phyloP scores from a whole-genome alignment of 2,329 filamentous ascomycete genomes.

The Diaporthe aspalathi region DNA sequence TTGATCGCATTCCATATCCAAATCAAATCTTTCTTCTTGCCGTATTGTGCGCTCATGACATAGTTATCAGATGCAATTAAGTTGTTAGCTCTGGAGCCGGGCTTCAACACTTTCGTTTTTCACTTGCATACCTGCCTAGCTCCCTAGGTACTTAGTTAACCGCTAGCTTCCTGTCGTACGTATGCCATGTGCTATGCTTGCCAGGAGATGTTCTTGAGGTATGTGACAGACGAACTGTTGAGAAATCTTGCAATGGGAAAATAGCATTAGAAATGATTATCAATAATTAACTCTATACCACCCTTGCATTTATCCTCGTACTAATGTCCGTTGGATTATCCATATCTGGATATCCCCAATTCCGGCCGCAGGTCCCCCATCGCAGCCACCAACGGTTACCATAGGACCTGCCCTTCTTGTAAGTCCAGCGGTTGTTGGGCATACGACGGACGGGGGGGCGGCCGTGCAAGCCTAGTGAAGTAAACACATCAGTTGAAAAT shows the following conservation, averaged over 20 bases:
- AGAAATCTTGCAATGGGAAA: too few species aligned
- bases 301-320: background rate
- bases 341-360: background rate
- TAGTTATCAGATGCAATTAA: too few species aligned
- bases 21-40: too few species aligned
- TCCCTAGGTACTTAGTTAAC: too few species aligned
- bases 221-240: too few species aligned
- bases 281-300: background rate
- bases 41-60: too few species aligned
- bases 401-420: background rate
- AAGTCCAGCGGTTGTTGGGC: background rate
- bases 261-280: too few species aligned
- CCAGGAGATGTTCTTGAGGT: background rate
- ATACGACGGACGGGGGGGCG: background rate
- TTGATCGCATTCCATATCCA: too few species aligned
- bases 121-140: too few species aligned
- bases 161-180: background rate
- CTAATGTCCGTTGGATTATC: background rate
- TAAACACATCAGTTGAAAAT: background rate
- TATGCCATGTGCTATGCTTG: background rate
- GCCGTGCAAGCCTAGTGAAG: background rate
- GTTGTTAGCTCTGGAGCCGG: too few species aligned
- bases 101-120: too few species aligned
- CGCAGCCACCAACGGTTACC: background rate
- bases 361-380: background rate